Conservation (phyloP, 441 rosid species). For the Capsella rubella region DNA sequence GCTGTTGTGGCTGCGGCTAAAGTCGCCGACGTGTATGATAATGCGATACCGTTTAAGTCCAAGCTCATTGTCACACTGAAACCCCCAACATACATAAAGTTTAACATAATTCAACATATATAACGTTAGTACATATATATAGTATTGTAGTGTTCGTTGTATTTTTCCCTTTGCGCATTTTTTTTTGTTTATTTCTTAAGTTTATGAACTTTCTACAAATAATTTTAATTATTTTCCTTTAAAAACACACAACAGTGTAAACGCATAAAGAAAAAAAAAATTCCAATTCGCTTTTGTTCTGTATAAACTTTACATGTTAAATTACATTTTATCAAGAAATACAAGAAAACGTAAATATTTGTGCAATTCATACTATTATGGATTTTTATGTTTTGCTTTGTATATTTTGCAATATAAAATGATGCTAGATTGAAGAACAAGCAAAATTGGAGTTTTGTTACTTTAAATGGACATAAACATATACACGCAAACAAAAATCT, state of each 20-base stretch:
- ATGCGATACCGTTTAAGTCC: slow-evolving; percentile 70
- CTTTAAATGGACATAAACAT: background rate
- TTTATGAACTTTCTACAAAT: background rate
- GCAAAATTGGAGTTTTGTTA: background rate
- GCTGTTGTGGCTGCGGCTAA: slow-evolving; percentile 82
- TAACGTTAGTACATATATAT: background rate
- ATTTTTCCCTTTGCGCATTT: background rate
- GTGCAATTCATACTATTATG: background rate
- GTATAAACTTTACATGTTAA: background rate
- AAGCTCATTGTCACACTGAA: slow-evolving; percentile 72
- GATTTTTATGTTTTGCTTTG: background rate
- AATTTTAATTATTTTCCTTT: background rate
- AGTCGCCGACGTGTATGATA: slow-evolving; percentile 78
- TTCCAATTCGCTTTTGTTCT: slow-evolving; percentile 1
- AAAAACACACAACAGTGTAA: background rate
- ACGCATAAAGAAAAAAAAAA: background rate
- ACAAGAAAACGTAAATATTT: background rate
- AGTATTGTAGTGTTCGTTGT: background rate
- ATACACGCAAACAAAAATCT: background rate
- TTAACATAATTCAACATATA: background rate
- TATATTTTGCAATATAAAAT: background rate
- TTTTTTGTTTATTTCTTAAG: background rate
- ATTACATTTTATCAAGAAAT: background rate
- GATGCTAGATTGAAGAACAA: no score
- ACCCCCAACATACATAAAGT: background rate